phyloP scores from a whole-genome alignment of 352 stramenopile genomes.

The Blastocystis sp. region DNA sequence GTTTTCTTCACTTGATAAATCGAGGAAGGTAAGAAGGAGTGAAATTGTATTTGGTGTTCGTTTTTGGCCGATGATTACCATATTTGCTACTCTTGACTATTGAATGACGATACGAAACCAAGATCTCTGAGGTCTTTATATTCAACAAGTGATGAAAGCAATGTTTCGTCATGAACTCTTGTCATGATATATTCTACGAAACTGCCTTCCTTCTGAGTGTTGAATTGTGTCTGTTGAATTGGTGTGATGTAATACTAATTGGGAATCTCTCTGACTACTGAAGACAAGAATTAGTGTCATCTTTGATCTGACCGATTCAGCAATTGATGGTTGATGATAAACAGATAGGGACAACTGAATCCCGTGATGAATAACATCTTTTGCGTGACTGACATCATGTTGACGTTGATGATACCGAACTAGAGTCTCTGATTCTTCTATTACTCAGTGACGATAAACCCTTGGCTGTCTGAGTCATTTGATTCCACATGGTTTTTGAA shows the following conservation, averaged over 20 bases:
- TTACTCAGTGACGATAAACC: background rate
- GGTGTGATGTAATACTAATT: conserved; percentile 27
- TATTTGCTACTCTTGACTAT: conserved; percentile 63
- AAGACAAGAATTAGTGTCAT: conserved; percentile 32
- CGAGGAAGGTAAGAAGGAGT: background rate
- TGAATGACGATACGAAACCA: conserved; percentile 43
- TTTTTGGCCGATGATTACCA: conserved; percentile 61
- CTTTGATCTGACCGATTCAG: background rate
- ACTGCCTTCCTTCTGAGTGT: conserved; percentile 54
- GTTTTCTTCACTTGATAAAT: too few relatives aligned
- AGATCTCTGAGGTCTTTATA: conserved; percentile 61
- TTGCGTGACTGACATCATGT: conserved; percentile 39
- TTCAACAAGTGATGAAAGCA: conserved; percentile 3
- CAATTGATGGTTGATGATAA: conserved; percentile 42
- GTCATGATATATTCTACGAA: conserved; percentile 49
- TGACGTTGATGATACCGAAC: conserved; percentile 41
- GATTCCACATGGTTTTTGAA: too few relatives aligned
- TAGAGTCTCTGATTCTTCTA: conserved; percentile 57
- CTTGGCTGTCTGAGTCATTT: conserved; percentile 46
- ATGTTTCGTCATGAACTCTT: conserved; percentile 50
- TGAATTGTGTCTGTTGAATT: background rate
- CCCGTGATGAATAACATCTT: conserved; percentile 59
- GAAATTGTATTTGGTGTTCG: background rate
- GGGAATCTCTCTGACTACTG: conserved; percentile 34
- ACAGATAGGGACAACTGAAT: conserved; percentile 62